Conservation (phyloP, 768 basidiomycete species). For the Paxillus ammoniavirescens region DNA sequence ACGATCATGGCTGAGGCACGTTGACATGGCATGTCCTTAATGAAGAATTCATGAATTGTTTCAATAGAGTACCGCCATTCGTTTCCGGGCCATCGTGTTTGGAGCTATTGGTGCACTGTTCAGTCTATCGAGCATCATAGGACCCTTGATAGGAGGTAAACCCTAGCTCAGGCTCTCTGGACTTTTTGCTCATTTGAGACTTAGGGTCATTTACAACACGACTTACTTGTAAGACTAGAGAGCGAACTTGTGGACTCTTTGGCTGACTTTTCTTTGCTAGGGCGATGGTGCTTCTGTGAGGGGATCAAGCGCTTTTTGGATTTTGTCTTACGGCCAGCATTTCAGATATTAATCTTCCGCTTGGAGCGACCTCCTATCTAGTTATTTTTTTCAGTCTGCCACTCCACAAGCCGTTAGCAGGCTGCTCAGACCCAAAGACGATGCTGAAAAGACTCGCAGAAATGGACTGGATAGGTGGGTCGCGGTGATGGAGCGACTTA, state of each 20-base stretch:
- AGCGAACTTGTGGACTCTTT: neutral
- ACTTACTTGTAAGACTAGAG: slow-evolving; percentile 8
- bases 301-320: neutral
- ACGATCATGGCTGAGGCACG: slow-evolving; percentile 12
- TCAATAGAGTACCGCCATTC: slow-evolving; percentile 8
- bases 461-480: slow-evolving; percentile 17
- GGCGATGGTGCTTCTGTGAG: slow-evolving; percentile 19
- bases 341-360: slow-evolving; percentile 14
- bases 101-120: slow-evolving; percentile 10
- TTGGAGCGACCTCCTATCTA: slow-evolving; percentile 8
- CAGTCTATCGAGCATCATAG: slow-evolving; percentile 8
- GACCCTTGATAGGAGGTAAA: slow-evolving; percentile 12
- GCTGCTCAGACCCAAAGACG: neutral
- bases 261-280: slow-evolving; percentile 4
- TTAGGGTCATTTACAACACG: slow-evolving; percentile 11
- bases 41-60: neutral
- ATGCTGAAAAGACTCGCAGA: neutral
- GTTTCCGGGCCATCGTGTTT: slow-evolving; percentile 8
- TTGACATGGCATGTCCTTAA: neutral
- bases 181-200: neutral
- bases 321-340: neutral
- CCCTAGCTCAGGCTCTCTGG: neutral
- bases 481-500: neutral
- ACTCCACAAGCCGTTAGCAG: slow-evolving; percentile 1
- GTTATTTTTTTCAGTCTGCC: slow-evolving; percentile 6